Conservation (phyloP, 768 basidiomycete species). For the Leccinellum albellum region DNA sequence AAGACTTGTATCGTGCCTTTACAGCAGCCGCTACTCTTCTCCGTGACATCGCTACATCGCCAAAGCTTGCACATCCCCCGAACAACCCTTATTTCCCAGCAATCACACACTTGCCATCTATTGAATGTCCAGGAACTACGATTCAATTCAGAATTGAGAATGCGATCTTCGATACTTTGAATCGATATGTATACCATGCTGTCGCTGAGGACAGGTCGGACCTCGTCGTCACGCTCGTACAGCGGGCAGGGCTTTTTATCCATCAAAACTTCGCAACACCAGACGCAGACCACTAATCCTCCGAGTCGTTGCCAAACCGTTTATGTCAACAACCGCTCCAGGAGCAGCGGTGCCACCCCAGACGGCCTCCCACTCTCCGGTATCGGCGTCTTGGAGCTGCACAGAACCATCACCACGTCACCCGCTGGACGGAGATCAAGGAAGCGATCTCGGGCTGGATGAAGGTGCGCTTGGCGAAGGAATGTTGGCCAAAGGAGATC, state of each 20-base stretch:
- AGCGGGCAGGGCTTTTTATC: too few species aligned
- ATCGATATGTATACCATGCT: background rate
- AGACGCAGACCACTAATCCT: too few species aligned
- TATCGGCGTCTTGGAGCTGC: constrained; percentile 57
- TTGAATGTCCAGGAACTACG: background rate
- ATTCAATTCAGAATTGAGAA: background rate
- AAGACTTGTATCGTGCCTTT: background rate
- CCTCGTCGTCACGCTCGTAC: too few species aligned
- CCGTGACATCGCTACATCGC: background rate
- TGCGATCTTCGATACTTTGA: background rate
- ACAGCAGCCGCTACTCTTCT: background rate
- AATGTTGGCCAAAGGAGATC: constrained; percentile 54
- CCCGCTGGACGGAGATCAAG: constrained; percentile 51
- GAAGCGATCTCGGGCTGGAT: constrained; percentile 62
- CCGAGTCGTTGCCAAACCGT: constrained; percentile 7
- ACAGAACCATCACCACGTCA: constrained; percentile 42
- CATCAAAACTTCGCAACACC: too few species aligned
- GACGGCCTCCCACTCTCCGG: constrained; percentile 56
- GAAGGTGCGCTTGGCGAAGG: constrained; percentile 41
- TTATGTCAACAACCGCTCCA: constrained; percentile 9
- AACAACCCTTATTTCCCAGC: too few species aligned
- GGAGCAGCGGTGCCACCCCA: background rate
- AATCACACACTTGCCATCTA: too few species aligned
- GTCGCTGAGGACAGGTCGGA: background rate
- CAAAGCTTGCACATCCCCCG: background rate